Evolutionary conservation across 2,329 filamentous ascomycete genomes (phyloP).

Genomic region (Emmonsia crescens): DNA sequence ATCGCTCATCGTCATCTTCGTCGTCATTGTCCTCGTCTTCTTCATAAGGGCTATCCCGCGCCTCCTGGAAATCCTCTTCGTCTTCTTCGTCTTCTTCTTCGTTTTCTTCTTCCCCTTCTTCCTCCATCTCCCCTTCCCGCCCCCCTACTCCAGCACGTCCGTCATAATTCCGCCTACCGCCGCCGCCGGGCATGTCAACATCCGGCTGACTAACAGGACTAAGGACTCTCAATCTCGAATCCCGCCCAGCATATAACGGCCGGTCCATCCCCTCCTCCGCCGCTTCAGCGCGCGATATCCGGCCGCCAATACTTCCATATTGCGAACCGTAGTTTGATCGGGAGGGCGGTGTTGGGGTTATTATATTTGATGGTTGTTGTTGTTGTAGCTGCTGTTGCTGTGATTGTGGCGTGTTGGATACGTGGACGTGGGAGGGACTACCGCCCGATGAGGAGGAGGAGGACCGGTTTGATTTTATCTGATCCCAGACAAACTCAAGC

Average conservation of each 20-base stretch:
- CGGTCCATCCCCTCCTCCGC: conserved; percentile 28
- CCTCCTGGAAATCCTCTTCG: conserved; percentile 18
- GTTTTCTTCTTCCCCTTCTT: conserved; percentile 24
- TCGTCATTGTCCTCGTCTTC: conserved; percentile 16
- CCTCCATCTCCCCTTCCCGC: conserved; percentile 25
- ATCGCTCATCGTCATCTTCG: not conserved
- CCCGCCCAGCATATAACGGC: conserved; percentile 34
- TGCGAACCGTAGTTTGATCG: conserved; percentile 15
- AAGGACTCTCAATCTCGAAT: conserved; percentile 56
- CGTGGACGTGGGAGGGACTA: conserved; percentile 21
- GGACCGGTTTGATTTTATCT: conserved; percentile 74
- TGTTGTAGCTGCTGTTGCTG: conserved; percentile 19
- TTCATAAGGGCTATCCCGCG: conserved; percentile 13
- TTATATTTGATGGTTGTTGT: conserved; percentile 18
- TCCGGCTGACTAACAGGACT: conserved; percentile 81
- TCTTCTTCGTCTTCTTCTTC: conserved; percentile 26
- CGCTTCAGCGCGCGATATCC: conserved; percentile 22
- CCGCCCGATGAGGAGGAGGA: conserved; percentile 45
- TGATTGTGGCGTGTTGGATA: not conserved
- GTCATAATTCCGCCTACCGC: conserved; percentile 16
- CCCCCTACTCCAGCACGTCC: conserved; percentile 38
- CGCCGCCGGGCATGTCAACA: conserved; percentile 38
- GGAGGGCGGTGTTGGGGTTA: not conserved
- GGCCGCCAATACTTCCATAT: conserved; percentile 27
- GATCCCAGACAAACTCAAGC: conserved; percentile 98